A percentile compares a stretch with the other conserved stretches of the same genome.
Conservation (phyloP, 2,329 filamentous ascomycete genomes). For the Colletotrichum brevisporum region DNA sequence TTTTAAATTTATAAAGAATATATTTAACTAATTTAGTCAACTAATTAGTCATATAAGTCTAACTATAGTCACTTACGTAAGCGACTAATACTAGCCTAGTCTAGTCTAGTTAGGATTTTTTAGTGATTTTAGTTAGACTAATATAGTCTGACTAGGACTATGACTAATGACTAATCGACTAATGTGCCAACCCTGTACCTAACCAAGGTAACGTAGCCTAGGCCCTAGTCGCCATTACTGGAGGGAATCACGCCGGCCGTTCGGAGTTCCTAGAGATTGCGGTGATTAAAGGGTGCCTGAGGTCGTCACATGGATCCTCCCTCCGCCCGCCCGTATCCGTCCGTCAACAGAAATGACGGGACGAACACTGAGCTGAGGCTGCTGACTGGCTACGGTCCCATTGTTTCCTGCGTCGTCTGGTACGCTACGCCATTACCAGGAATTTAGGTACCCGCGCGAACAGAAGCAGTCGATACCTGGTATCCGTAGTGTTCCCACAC, state of each 20-base stretch:
- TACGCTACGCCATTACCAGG: not conserved
- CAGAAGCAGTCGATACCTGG: not conserved
- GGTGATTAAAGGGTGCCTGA: too few species aligned
- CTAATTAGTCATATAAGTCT: not conserved
- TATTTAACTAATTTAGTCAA: too few species aligned
- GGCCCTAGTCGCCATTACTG: too few species aligned
- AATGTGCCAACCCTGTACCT: not conserved
- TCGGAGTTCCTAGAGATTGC: not conserved
- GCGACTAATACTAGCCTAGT: too few species aligned
- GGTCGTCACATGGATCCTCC: not conserved
- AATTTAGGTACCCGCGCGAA: not conserved
- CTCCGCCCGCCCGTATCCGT: too few species aligned
- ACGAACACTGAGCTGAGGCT: not conserved
- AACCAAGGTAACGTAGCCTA: too few species aligned
- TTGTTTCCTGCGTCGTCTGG: too few species aligned
- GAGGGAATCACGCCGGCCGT: not conserved
- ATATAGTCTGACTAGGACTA: not conserved
- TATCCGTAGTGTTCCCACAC: too few species aligned
- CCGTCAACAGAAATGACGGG: too few species aligned
- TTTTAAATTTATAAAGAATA: too few species aligned
- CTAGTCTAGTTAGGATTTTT: not conserved
- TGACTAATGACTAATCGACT: not conserved
- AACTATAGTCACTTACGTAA: not conserved
- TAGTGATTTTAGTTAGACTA: slow-evolving; percentile 1
- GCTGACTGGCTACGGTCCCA: not conserved